Base-by-base conservation (phyloP, 2,329 filamentous ascomycete genomes). In the Aspergillus intermedius region DNA sequence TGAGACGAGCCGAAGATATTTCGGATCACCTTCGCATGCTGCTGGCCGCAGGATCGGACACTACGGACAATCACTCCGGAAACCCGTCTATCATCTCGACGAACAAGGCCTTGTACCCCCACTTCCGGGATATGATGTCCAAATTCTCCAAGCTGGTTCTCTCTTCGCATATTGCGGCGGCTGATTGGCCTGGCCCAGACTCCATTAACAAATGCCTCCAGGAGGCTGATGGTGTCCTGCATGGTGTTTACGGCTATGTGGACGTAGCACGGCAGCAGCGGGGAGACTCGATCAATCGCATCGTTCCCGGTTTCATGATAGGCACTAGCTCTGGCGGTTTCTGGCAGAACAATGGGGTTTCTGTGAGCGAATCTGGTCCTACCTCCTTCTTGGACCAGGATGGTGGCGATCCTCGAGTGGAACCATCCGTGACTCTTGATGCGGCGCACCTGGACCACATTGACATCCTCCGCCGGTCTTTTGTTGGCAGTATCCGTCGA, bases 81-180 rank as follows among this genome's bases (percentile, higher is more conserved):
- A 95, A 97, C 59, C 93, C 93, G 4, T 97, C 93, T n/a, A 96
- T 98, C 61, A 98, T 98, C 51, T 96, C 91, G 5, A 94, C 89
- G 4, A 98, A 98, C 75, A 97, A 97, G 68, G 88, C 90, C 0
- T 76, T 98, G 13, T 97, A 97, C 64, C 93, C 93, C 21, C 91
- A 97, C 69, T 98, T 98, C 71, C 80, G 93, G 47, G 93, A 97
- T 65, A 97, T 97, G 84, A 98, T 98, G 93, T 97, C 93, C 41
- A 91, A 95, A 60, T 98, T 98, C 68, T 97, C 93, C n/a, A 98
- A 98, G 68, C 78, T 98, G 8, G 93, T 98, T 41, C 84, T 98
- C 44, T 98, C 93, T 2, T 97, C 93, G 12, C 93, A 98, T 65
- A 96, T 98, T 65, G 93, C 93, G 35, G 90, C 91, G 5, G 88